Base-by-base conservation (phyloP, 352 stramenopile species). In the Blastocystis sp. region DNA sequence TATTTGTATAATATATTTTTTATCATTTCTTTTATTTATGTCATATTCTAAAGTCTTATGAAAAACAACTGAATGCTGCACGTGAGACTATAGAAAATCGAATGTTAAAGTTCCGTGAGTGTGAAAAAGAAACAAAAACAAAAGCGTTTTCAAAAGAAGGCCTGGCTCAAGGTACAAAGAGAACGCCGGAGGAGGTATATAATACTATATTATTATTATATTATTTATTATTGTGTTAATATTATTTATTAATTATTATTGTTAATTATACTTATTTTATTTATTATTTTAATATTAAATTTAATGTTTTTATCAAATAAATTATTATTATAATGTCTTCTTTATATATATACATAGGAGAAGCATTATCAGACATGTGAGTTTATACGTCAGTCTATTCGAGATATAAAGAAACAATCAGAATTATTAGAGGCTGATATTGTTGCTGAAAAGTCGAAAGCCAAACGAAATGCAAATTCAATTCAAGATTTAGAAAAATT, bases 51-150 rank as follows among this genome's bases (percentile, higher is more conserved):
- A 37, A 59, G 49, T 40, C 19, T 21, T 59, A 33, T 45, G 21
- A 16, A 23, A 25, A 43, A 19, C 5, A 27, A 27, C 34, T 59
- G 11, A 31, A 46, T n/a, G 16, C 21, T 4, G 49, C 49, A 27
- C 46, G 49, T 39, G 37, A 16, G 24, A 11, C 36, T 24, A 59
- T 59, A 23, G 49, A 59, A 6, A 18, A 54, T 27, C 35, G 19
- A 6, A 59, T 59, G 49, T 47, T 24, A 18, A 52, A 45, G 21
- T 59, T 59, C 49, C 34, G 49, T 6, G 49, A 59, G 9, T 59
- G 49, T 31, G 49, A 59, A 31, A 44, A 46, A 13, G 32, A 52
- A 13, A 59, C 33, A 0, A 59, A 59, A 28, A 59, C 31, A 3
- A 59, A 59, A 25, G 32, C 49, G 2, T 59, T 31, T 31, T 59